Percentiles rank a stretch among this genome's conserved stretches.
Conservation (phyloP, 352 stramenopile genomes). For the Globisporangium uncinulatum region DNA sequence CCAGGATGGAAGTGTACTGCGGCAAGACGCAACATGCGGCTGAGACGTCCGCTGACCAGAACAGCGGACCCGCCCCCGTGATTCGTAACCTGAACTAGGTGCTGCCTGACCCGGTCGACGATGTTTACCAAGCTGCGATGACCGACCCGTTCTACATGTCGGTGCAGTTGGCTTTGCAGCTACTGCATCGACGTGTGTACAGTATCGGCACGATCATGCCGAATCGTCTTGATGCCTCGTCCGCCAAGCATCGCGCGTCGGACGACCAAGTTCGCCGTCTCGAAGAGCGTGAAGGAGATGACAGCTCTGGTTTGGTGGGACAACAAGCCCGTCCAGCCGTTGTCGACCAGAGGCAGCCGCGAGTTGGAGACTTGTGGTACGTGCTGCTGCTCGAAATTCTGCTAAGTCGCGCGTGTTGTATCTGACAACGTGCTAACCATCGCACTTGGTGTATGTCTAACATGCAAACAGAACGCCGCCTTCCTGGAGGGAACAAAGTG, state of each 20-base stretch:
- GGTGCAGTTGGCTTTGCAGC: not conserved
- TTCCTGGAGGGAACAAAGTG: not conserved
- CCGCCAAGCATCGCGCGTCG: not conserved
- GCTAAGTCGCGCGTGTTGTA: not conserved
- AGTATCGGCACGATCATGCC: not conserved
- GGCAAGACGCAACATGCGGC: not conserved
- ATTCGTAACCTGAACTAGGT: not conserved
- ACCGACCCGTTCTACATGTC: not conserved
- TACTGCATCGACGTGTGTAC: constrained; percentile 2
- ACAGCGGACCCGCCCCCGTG: too few species aligned
- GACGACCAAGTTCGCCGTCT: not conserved
- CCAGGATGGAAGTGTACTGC: not conserved
- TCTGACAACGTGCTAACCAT: not conserved
- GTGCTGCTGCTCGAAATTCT: too few species aligned
- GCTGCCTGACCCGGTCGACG: not conserved
- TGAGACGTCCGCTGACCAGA: too few species aligned
- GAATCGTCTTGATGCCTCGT: not conserved
- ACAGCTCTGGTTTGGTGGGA: not conserved
- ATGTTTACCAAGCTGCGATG: not conserved
- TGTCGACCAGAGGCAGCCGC: not conserved
- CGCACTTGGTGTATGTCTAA: too few species aligned
- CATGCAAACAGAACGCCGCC: not conserved
- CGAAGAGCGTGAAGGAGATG: not conserved
- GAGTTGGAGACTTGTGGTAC: not conserved
- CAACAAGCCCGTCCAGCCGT: not conserved